These are phyloP conservation scores for Gynandropsis gynandra DNA, from an alignment of 345 rosid genomes.

Conservation along the genomic window DNA sequence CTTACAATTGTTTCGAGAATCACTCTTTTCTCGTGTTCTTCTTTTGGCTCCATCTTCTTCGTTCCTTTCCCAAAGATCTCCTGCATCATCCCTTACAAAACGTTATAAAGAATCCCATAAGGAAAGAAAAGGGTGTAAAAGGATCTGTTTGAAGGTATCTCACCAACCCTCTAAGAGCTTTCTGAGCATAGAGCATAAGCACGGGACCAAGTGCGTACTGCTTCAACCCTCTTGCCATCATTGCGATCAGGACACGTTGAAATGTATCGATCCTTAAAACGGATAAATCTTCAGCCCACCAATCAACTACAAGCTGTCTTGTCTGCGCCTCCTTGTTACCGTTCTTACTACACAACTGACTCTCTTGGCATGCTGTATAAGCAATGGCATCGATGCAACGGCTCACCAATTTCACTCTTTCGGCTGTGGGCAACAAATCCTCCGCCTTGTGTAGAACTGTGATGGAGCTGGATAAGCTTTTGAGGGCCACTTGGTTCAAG, in stretches of 20 bases:
- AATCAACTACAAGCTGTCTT: conserved; percentile 51
- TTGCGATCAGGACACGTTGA: conserved; percentile 72
- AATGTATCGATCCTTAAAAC: conserved; percentile 70
- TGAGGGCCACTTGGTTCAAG: conserved; percentile 68
- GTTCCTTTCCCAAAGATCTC: conserved; percentile 70
- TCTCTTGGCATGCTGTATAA: conserved; percentile 65
- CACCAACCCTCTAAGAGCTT: conserved; percentile 93
- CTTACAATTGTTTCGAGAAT: conserved; percentile 80
- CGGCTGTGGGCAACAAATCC: conserved; percentile 50
- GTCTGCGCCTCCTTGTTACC: conserved; percentile 33
- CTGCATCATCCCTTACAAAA: conserved; percentile 32
- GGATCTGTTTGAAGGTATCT: conserved; percentile 28
- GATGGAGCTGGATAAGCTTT: conserved; percentile 62
- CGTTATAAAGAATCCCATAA: background rate
- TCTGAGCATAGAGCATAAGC: conserved; percentile 91
- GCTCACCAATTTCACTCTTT: conserved; percentile 69
- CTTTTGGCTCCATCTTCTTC: conserved; percentile 65
- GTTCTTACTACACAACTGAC: conserved; percentile 44
- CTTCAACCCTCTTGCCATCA: conserved; percentile 80
- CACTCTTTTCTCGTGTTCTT: conserved; percentile 87
- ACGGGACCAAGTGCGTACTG: conserved; percentile 85
- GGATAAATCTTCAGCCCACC: conserved; percentile 96
- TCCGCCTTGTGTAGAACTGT: conserved; percentile 54
- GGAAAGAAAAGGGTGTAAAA: background rate
- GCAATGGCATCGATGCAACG: conserved; percentile 80